A percentile compares a stretch with the other conserved stretches of the same genome.
Evolutionary conservation across 139 green algal species (phyloP).

Genomic region (Nannochloris sp.): DNA sequence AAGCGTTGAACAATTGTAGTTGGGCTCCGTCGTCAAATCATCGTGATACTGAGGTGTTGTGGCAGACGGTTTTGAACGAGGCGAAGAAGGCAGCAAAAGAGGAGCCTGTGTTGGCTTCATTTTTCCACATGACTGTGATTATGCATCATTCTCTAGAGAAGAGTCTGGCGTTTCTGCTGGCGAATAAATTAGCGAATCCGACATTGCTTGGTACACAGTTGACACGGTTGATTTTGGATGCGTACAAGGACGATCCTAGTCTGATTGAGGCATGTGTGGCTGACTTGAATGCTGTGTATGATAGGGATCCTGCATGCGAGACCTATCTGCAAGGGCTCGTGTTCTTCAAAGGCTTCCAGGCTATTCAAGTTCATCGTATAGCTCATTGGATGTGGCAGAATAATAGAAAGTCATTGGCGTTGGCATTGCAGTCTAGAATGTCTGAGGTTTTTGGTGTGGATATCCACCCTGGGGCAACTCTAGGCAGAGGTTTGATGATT

Average conservation of each 20-base stretch:
- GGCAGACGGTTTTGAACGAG: slow-evolving; percentile 51
- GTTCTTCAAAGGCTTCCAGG: slow-evolving; percentile 94
- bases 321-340: slow-evolving; percentile 76
- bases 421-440: slow-evolving; percentile 63
- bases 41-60: slow-evolving; percentile 44
- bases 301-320: slow-evolving; percentile 87
- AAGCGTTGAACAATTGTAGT: slow-evolving; percentile 19
- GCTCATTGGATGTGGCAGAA: slow-evolving; percentile 78
- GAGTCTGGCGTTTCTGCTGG: slow-evolving; percentile 82
- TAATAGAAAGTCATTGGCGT: slow-evolving; percentile 65
- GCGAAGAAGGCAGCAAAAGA: slow-evolving; percentile 36
- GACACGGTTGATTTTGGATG: slow-evolving; percentile 76
- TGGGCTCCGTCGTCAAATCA: slow-evolving; percentile 46
- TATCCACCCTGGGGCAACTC: slow-evolving; percentile 84
- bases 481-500: slow-evolving; percentile 90
- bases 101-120: slow-evolving; percentile 85
- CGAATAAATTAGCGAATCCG: slow-evolving; percentile 82
- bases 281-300: slow-evolving; percentile 70
- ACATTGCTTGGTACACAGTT: slow-evolving; percentile 91
- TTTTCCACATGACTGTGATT: slow-evolving; percentile 89
- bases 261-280: slow-evolving; percentile 58
- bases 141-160: slow-evolving; percentile 74
- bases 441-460: slow-evolving; percentile 83
- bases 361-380: slow-evolving; percentile 87
- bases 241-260: slow-evolving; percentile 34